These are phyloP conservation scores for Hyphopichia homilentoma DNA, from an alignment of 805 yeast species.

Conservation along the genomic window DNA sequence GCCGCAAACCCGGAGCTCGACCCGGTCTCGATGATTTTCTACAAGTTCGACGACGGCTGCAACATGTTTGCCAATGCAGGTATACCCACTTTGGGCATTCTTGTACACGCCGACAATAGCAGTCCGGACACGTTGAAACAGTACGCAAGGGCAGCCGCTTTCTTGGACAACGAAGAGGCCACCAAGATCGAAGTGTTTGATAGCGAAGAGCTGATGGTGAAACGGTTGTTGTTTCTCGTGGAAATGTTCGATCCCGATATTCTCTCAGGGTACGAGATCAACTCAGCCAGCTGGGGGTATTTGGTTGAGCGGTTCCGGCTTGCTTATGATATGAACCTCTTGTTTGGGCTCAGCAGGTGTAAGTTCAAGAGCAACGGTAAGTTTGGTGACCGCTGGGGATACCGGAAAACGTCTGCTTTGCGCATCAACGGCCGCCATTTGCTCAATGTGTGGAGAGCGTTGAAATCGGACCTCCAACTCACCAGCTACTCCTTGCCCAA, in stretches of 20 bases:
- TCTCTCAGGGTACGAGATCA: constrained; percentile 79
- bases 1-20: constrained; percentile 68
- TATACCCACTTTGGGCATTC: constrained; percentile 12
- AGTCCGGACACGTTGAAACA: neutral
- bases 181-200: constrained; percentile 26
- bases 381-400: constrained; percentile 74
- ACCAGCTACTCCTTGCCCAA: constrained; percentile 74
- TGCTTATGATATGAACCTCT: constrained; percentile 48
- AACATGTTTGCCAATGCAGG: constrained; percentile 8
- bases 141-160: constrained; percentile 2
- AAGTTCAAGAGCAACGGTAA: constrained; percentile 45
- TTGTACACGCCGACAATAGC: constrained; percentile 21
- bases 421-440: constrained; percentile 76
- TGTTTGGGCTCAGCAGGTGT: constrained; percentile 62
- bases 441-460: constrained; percentile 78
- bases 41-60: constrained; percentile 49
- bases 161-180: constrained; percentile 2
- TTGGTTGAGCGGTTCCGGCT: constrained; percentile 58
- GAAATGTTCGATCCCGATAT: constrained; percentile 81
- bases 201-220: constrained; percentile 58
- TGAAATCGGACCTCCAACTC: constrained; percentile 61
- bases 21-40: constrained; percentile 55
- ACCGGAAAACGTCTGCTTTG: constrained; percentile 69
- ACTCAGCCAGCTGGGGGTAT: constrained; percentile 86
- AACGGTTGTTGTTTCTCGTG: constrained; percentile 51